Percentiles rank a stretch among this genome's conserved stretches.
phyloP scores from a whole-genome alignment of 805 yeast species.

The Hanseniaspora hatyaiensis region DNA sequence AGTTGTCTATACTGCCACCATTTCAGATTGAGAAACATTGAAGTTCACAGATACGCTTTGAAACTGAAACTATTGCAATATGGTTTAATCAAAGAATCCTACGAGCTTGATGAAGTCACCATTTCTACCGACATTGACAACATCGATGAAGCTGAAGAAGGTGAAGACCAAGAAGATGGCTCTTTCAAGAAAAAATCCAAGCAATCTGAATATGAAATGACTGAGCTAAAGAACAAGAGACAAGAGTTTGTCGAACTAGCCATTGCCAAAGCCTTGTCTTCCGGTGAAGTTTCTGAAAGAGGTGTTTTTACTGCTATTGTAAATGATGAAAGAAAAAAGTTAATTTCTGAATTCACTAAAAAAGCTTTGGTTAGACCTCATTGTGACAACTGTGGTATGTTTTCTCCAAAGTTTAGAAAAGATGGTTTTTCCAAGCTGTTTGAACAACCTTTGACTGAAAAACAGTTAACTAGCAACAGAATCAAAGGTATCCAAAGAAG shows the following conservation, averaged over 20 bases:
- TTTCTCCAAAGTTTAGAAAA: conserved; percentile 83
- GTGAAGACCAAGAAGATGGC: conserved; percentile 32
- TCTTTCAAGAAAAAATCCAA: conserved; percentile 21
- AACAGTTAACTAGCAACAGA: conserved; percentile 69
- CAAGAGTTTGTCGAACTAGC: conserved; percentile 59
- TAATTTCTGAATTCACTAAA: conserved; percentile 64
- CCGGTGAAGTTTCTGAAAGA: conserved; percentile 53
- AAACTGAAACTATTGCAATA: conserved; percentile 73
- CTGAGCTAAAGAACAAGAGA: conserved; percentile 48
- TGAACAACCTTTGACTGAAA: conserved; percentile 72
- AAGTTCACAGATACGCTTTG: conserved; percentile 65
- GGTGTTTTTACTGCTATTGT: conserved; percentile 79
- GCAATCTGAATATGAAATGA: conserved; percentile 30
- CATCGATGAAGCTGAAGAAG: conserved; percentile 40
- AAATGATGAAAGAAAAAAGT: conserved; percentile 69
- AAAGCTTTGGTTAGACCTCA: conserved; percentile 63
- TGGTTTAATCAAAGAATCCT: conserved; percentile 72
- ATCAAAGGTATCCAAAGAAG: conserved; percentile 68
- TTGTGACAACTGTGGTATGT: conserved; percentile 95
- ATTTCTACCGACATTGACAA: conserved; percentile 27
- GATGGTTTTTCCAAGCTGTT: conserved; percentile 90
- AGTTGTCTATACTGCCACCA: conserved; percentile 84
- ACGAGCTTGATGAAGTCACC: conserved; percentile 55
- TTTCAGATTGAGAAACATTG: conserved; percentile 58
- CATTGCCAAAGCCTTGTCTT: conserved; percentile 60